These are phyloP conservation scores for Serendipita sp. DNA, from an alignment of 768 basidiomycete species.

Conservation along the genomic window DNA sequence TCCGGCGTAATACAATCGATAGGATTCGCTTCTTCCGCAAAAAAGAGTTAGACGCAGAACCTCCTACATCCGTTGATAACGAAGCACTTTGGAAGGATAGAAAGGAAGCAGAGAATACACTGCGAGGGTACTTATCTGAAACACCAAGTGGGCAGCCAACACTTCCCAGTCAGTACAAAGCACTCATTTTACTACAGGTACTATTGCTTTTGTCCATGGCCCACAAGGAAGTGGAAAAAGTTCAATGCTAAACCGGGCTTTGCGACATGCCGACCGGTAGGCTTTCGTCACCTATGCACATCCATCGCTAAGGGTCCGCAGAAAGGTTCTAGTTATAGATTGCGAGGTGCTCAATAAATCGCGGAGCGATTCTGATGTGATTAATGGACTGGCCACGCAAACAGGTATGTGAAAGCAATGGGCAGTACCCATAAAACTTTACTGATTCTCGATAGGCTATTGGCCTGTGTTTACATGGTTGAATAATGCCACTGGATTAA, in stretches of 20 bases:
- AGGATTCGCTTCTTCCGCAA: constrained; percentile 22
- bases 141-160: constrained; percentile 39
- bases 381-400: constrained; percentile 55
- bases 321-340: constrained; percentile 67
- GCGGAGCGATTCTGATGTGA: constrained; percentile 48
- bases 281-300: constrained; percentile 9
- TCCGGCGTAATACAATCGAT: constrained; percentile 39
- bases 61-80: constrained; percentile 13
- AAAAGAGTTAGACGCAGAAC: constrained; percentile 14
- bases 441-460: constrained; percentile 34
- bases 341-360: constrained; percentile 59
- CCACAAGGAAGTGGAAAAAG: constrained; percentile 74
- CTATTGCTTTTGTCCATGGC: constrained; percentile 63
- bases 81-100: constrained; percentile 70
- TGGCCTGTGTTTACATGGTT: constrained; percentile 80
- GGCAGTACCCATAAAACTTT: background rate
- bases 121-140: constrained; percentile 62
- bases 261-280: constrained; percentile 40
- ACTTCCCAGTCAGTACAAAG: background rate
- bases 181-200: constrained; percentile 27
- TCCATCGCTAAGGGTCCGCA: constrained; percentile 17
- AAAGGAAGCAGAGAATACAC: constrained; percentile 49
- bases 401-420: constrained; percentile 22
- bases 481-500: constrained; percentile 60
- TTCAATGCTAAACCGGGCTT: constrained; percentile 35